Evolutionary conservation across 2,329 filamentous ascomycete genomes (phyloP).

Genomic region (Basipetospora chlamydospora): DNA sequence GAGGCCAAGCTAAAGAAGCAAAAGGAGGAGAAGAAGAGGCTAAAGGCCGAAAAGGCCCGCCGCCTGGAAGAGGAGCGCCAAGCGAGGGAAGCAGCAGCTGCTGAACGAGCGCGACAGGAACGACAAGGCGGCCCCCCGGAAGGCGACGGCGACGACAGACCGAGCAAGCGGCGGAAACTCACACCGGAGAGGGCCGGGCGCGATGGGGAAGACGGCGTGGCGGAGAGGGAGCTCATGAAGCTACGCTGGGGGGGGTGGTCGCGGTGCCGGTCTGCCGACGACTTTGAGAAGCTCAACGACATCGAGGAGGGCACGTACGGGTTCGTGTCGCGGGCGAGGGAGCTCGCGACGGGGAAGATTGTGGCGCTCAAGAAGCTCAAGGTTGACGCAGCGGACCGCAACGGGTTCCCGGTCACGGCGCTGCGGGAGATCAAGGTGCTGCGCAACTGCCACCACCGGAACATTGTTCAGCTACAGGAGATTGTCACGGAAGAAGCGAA

Average conservation of each 20-base stretch:
- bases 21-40: slow-evolving; percentile 78
- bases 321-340: slow-evolving; percentile 74
- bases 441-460: slow-evolving; percentile 62
- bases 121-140: slow-evolving; percentile 14
- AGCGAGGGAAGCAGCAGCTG: not conserved
- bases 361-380: slow-evolving; percentile 93
- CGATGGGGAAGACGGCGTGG: slow-evolving; percentile 14
- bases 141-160: slow-evolving; percentile 24
- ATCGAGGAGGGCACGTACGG: slow-evolving; percentile 98
- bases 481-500: slow-evolving; percentile 68
- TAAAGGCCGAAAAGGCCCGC: slow-evolving; percentile 69
- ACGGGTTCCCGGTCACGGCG: slow-evolving; percentile 79
- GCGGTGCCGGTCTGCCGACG: slow-evolving; percentile 61
- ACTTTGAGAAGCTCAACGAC: slow-evolving; percentile 85
- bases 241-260: slow-evolving; percentile 58
- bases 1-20: slow-evolving; percentile 61
- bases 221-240: slow-evolving; percentile 44
- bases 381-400: slow-evolving; percentile 59
- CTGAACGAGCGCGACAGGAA: slow-evolving; percentile 4
- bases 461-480: slow-evolving; percentile 71
- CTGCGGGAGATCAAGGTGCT: slow-evolving; percentile 88
- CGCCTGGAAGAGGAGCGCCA: slow-evolving; percentile 40
- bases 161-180: slow-evolving; percentile 48
- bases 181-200: slow-evolving; percentile 27
- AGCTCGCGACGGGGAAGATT: slow-evolving; percentile 58